Conservation (phyloP, 1,284 basidiomycete genomes). For the Rhodofomes roseus region DNA sequence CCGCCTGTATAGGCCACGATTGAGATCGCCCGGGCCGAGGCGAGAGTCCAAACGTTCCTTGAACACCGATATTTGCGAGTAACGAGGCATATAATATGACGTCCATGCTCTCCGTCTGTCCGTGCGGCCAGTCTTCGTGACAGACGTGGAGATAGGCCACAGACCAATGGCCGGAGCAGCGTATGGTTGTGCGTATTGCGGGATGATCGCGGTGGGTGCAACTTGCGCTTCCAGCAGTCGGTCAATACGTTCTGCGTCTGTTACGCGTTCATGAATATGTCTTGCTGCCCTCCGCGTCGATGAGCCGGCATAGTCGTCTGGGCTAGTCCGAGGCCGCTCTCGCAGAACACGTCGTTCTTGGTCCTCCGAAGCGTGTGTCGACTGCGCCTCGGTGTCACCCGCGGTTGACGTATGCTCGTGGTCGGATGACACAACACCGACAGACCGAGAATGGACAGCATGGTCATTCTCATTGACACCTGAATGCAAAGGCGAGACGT, state of each 20-base stretch:
- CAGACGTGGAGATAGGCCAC: neutral
- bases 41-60: constrained; percentile 19
- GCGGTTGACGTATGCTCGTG: neutral
- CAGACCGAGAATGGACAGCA: neutral
- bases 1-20: constrained; percentile 14
- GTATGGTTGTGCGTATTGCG: neutral
- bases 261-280: no score
- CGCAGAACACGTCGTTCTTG: neutral
- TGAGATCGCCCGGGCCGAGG: constrained; percentile 21
- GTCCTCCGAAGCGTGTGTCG: neutral
- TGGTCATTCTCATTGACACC: neutral
- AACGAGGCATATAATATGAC: constrained; percentile 15
- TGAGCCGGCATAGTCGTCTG: neutral
- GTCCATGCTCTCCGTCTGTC: constrained; percentile 4
- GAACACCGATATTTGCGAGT: constrained; percentile 21
- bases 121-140: constrained; percentile 3
- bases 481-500: neutral
- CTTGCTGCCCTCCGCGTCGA: neutral
- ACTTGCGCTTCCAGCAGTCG: neutral
- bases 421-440: neutral
- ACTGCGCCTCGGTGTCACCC: neutral
- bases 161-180: neutral
- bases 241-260: neutral
- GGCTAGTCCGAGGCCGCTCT: neutral
- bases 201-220: neutral